A percentile compares a stretch with the other conserved stretches of the same genome.
These are phyloP conservation scores for Globisporangium paroecandrum DNA, from an alignment of 352 stramenopile species.

Conservation along the genomic window DNA sequence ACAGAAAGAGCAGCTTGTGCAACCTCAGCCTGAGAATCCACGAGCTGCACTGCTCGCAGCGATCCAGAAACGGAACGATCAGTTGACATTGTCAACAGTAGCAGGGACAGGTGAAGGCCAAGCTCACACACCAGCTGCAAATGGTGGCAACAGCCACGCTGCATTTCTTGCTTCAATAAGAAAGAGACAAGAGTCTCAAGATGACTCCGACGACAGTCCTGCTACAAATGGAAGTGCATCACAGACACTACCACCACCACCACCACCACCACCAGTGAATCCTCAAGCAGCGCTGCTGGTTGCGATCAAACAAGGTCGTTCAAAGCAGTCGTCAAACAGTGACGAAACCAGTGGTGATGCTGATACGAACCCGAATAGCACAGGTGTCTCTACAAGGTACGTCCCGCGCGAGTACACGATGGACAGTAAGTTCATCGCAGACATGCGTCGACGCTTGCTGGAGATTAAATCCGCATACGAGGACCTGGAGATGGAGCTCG, in stretches of 20 bases:
- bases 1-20: background rate
- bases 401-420: slow-evolving; percentile 45
- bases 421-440: slow-evolving; percentile 51
- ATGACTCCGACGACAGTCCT: background rate
- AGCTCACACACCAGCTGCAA: background rate
- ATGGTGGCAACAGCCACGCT: background rate
- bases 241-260: too few relatives aligned
- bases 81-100: background rate
- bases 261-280: background rate
- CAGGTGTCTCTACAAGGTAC: slow-evolving; percentile 18
- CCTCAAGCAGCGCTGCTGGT: slow-evolving; percentile 28
- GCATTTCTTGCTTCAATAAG: slow-evolving; percentile 1
- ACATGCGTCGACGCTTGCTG: slow-evolving; percentile 47
- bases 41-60: slow-evolving; percentile 18
- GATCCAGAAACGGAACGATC: slow-evolving; percentile 15
- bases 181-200: background rate
- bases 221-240: background rate
- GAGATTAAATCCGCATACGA: slow-evolving; percentile 52
- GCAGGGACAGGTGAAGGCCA: background rate
- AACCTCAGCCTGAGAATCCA: slow-evolving; percentile 2
- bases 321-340: slow-evolving; percentile 4
- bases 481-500: slow-evolving; percentile 62
- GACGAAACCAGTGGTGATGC: background rate
- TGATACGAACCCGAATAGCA: background rate
- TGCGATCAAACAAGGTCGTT: slow-evolving; percentile 24